Evolutionary conservation across 1,139 yeast species (phyloP).

Genomic region (Blastobotrys illinoisensis): DNA sequence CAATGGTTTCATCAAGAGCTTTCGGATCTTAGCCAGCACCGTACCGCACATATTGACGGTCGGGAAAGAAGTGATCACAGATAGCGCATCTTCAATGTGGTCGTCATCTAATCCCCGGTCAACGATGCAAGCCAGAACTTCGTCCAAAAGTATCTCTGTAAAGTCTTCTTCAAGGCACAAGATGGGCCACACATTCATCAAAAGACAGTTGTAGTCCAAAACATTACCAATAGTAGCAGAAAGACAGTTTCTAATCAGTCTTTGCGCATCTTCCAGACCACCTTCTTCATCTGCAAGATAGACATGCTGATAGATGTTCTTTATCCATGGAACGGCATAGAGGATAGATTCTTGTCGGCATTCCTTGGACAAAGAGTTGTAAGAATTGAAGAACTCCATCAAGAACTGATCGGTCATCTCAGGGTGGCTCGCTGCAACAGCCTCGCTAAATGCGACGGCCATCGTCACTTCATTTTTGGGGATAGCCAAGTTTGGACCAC

Average conservation of each 20-base stretch:
- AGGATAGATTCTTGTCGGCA: slow-evolving; percentile 43
- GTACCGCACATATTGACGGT: slow-evolving; percentile 69
- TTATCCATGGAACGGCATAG: slow-evolving; percentile 74
- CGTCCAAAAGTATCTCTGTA: slow-evolving; percentile 58
- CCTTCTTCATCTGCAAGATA: slow-evolving; percentile 41
- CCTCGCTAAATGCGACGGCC: slow-evolving; percentile 54
- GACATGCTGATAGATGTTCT: slow-evolving; percentile 56
- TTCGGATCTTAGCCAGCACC: slow-evolving; percentile 49
- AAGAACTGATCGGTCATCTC: slow-evolving; percentile 58
- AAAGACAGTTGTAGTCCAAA: slow-evolving; percentile 42
- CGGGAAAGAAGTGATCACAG: slow-evolving; percentile 59
- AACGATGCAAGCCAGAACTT: slow-evolving; percentile 60
- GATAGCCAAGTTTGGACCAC: slow-evolving; percentile 60
- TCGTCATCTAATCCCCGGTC: slow-evolving; percentile 70
- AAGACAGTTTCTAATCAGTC: slow-evolving; percentile 59
- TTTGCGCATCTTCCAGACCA: slow-evolving; percentile 59
- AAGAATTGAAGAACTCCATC: slow-evolving; percentile 54
- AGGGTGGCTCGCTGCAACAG: slow-evolving; percentile 53
- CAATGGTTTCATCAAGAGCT: slow-evolving; percentile 45
- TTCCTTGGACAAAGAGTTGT: slow-evolving; percentile 38
- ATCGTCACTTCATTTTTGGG: slow-evolving; percentile 68
- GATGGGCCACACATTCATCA: slow-evolving; percentile 66
- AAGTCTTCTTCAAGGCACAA: slow-evolving; percentile 58
- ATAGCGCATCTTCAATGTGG: slow-evolving; percentile 39
- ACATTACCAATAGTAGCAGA: slow-evolving; percentile 46